Evolutionary conservation across 495 filamentous ascomycete genomes (phyloP), one percentile per base, ranked within the genome.

Genomic region (Letharia lupina): DNA sequence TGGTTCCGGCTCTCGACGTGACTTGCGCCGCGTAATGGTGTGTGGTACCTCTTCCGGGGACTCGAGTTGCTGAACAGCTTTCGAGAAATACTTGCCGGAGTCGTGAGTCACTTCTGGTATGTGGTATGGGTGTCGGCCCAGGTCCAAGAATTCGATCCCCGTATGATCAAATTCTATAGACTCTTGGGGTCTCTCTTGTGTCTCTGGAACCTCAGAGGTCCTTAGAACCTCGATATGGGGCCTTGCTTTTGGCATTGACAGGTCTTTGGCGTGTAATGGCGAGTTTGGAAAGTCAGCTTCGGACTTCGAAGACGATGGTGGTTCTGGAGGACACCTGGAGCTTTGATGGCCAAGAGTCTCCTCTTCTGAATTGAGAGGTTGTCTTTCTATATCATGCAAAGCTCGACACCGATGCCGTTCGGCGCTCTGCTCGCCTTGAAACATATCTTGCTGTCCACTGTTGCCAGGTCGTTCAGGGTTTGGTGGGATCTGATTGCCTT

Each of bases 71-170:
- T 45, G 44, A 56, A 64, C 50, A 18, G 62, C 48, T 40, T 45
- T 64, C 16, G 62, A 64, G 50, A 64, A 64, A 13, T 64, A 64
- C 8, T 20, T 44, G 20, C 48, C 62, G 6, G 16, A 50, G 31
- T 35, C 42, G 15, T 44, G 39, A 40, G n/a, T n/a, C 42, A 9
- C 31, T 31, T 31, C 62, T 18, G 31, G 39, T 50, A 64, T 20
- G 10, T 15, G 50, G 12, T 44, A 33, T 4, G 62, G 4, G 15
- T 56, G 16, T 28, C 16, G 15, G 35, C 35, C 48, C 40, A 31
- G 37, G 5, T 57, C 37, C 12, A 31, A 23, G 35, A 23, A 54
- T n/a, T 28, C 45, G 20, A 11, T 4, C 37, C 16, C 8, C 7
- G 20, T 39, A 64, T 31, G 48, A 45, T 39, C 37, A 16, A 9